These are phyloP conservation scores for Tolypocladium ovalisporum DNA, from an alignment of 2,329 filamentous ascomycete genomes.

Conservation along the genomic window DNA sequence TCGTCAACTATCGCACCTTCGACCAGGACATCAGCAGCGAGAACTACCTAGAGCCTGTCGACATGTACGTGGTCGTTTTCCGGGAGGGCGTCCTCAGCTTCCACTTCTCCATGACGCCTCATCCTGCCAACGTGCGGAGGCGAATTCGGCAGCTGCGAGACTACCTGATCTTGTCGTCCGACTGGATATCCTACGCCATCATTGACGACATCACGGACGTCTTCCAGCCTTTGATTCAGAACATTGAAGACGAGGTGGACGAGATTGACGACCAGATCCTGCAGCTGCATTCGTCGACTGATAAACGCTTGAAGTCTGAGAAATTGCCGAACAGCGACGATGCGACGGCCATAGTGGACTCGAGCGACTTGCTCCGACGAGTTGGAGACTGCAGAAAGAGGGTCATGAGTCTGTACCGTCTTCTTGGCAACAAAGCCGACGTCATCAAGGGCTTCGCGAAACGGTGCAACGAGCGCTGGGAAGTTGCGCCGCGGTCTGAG, in stretches of 20 bases:
- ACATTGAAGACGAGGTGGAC: constrained; percentile 92
- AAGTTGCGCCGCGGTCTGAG: constrained; percentile 86
- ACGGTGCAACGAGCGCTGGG: constrained; percentile 95
- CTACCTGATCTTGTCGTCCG: constrained; percentile 82
- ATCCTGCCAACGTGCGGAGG: constrained; percentile 89
- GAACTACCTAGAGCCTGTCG: constrained; percentile 87
- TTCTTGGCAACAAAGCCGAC: constrained; percentile 94
- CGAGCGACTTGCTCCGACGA: constrained; percentile 75
- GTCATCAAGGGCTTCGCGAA: constrained; percentile 99
- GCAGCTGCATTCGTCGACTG: constrained; percentile 56
- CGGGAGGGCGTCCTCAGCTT: constrained; percentile 91
- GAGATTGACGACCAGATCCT: constrained; percentile 92
- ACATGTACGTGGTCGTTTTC: constrained; percentile 97
- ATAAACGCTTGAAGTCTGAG: constrained; percentile 27
- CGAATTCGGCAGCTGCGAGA: constrained; percentile 89
- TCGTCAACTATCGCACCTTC: constrained; percentile 96
- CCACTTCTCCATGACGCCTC: constrained; percentile 92
- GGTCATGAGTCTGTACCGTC: constrained; percentile 88
- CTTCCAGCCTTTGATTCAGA: constrained; percentile 83
- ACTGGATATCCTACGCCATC: constrained; percentile 97
- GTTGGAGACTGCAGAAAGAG: constrained; percentile 94
- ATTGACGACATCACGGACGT: constrained; percentile 98
- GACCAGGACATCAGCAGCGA: constrained; percentile 87
- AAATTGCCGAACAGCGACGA: constrained; percentile 33
- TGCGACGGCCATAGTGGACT: constrained; percentile 30